phyloP scores from a whole-genome alignment of 306 rosid genomes.

The Cicer cuneatum region DNA sequence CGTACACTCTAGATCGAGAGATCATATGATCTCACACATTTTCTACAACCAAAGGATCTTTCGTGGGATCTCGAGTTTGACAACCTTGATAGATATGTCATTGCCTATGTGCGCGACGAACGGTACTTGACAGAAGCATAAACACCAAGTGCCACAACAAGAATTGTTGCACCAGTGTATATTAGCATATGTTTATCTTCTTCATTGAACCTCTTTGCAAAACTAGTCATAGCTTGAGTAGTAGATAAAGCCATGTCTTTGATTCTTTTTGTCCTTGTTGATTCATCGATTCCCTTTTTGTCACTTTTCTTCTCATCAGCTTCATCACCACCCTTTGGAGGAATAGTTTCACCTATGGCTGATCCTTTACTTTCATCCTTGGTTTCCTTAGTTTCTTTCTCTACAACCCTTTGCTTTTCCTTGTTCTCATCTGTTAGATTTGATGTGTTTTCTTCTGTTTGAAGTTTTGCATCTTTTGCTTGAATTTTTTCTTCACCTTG shows the following conservation, averaged over 20 bases:
- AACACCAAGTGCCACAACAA: constrained; percentile 47
- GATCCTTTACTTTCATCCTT: constrained; percentile 38
- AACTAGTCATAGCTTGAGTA: constrained; percentile 43
- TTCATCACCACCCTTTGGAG: not conserved
- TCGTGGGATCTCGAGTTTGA: too few relatives aligned
- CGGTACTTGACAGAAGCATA: constrained; percentile 55
- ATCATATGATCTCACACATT: too few relatives aligned
- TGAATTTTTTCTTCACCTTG: constrained; percentile 16
- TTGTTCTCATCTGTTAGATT: constrained; percentile 14
- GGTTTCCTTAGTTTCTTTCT: constrained; percentile 19
- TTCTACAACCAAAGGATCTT: too few relatives aligned
- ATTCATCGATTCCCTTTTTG: not conserved
- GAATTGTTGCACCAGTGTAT: constrained; percentile 46
- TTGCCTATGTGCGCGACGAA: constrained; percentile 31
- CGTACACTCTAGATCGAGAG: too few relatives aligned
- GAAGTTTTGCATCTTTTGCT: constrained; percentile 38
- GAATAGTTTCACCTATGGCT: not conserved
- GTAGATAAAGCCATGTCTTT: constrained; percentile 45
- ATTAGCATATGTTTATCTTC: constrained; percentile 51
- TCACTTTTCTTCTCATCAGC: constrained; percentile 6
- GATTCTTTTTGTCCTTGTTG: constrained; percentile 41
- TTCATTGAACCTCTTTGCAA: constrained; percentile 42
- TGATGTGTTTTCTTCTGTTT: constrained; percentile 28
- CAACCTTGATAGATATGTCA: not conserved
- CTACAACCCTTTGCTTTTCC: constrained; percentile 32